These are phyloP conservation scores for Hyphodiscus hymeniophilus DNA, from an alignment of 495 filamentous ascomycete genomes.

Conservation along the genomic window DNA sequence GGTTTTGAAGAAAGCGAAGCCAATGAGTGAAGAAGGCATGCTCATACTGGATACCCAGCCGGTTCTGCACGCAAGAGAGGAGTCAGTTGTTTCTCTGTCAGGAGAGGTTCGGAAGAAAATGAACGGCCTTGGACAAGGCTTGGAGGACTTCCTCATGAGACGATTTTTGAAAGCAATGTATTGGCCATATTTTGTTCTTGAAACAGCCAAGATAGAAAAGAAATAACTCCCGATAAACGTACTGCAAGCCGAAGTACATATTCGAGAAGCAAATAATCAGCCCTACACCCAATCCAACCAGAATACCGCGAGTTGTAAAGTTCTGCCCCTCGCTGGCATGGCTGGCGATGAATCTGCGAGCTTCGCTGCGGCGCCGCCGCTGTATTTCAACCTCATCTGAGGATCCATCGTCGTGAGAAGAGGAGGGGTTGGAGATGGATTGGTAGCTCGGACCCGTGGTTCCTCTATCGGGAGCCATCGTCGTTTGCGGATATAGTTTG, in stretches of 20 bases:
- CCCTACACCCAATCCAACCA: slow-evolving; percentile 76
- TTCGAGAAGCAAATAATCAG: slow-evolving; percentile 90
- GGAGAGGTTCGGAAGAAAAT: no score
- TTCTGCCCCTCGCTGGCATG: slow-evolving; percentile 38
- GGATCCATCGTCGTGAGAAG: slow-evolving; percentile 10
- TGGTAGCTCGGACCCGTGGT: slow-evolving; percentile 8
- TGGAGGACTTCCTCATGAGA: no score
- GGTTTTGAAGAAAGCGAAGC: slow-evolving; percentile 91
- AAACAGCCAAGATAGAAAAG: no score
- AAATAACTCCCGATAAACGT: no score
- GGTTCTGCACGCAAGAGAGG: no score
- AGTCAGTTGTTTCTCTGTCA: no score
- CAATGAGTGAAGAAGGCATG: slow-evolving; percentile 91
- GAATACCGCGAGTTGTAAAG: slow-evolving; percentile 77
- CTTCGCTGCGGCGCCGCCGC: slow-evolving; percentile 23
- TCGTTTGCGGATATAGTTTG: background rate
- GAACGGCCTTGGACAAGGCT: no score
- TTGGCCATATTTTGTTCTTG: no score
- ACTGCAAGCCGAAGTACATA: slow-evolving; percentile 97
- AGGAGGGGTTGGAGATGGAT: slow-evolving; percentile 11
- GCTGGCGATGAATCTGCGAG: slow-evolving; percentile 27
- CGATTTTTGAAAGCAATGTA: no score
- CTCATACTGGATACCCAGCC: slow-evolving; percentile 66
- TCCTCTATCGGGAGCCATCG: slow-evolving; percentile 33
- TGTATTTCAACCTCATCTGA: no score